These are phyloP conservation scores for Pyricularia sp. DNA, from an alignment of 2,329 filamentous ascomycete species.

Conservation along the genomic window DNA sequence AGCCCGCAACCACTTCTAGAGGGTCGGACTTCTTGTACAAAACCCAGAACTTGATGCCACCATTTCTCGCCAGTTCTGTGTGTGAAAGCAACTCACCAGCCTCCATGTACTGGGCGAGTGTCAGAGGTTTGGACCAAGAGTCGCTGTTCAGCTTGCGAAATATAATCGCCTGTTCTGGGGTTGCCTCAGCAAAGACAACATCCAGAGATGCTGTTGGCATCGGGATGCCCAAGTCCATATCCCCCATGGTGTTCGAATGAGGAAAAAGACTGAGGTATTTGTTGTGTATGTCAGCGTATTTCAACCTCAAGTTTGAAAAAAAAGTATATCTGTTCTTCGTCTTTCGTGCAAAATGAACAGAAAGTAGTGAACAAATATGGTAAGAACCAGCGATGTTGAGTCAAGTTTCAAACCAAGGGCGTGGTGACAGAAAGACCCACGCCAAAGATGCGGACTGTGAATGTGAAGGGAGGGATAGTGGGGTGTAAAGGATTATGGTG, in stretches of 20 bases:
- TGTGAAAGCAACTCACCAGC: slow-evolving; percentile 18
- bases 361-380: background rate
- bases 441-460: background rate
- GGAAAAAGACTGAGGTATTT: background rate
- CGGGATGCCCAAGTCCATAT: slow-evolving; percentile 10
- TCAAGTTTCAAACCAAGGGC: background rate
- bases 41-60: slow-evolving; percentile 21
- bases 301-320: background rate
- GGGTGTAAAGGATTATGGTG: background rate
- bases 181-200: slow-evolving; percentile 19
- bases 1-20: slow-evolving; percentile 22
- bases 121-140: slow-evolving; percentile 20
- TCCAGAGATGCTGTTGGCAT: slow-evolving; percentile 10
- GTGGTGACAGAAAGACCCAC: background rate
- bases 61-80: slow-evolving; percentile 15
- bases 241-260: slow-evolving; percentile 8
- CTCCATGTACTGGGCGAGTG: slow-evolving; percentile 18
- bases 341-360: background rate
- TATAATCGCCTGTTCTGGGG: slow-evolving; percentile 17
- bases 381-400: background rate
- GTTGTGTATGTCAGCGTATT: background rate
- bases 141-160: slow-evolving; percentile 21
- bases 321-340: background rate
- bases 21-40: slow-evolving; percentile 18
- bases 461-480: background rate